Base-by-base conservation (phyloP, 2,329 filamentous ascomycete genomes). In the Ophiostoma perfectum region DNA sequence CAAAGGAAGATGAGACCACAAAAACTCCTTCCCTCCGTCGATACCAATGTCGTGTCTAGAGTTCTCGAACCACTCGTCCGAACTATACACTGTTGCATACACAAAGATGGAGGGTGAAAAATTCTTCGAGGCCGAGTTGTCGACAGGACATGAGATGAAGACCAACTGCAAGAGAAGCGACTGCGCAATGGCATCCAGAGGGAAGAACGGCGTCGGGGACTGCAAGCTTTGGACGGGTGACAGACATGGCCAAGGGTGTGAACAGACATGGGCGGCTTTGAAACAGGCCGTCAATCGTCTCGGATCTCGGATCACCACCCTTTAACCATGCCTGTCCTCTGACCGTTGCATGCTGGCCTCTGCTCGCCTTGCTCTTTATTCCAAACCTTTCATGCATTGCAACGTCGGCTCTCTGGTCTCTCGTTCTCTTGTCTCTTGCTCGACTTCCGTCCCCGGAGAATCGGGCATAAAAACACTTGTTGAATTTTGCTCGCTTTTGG, bases 401-500 rank as follows among this genome's bases (percentile, higher is more conserved):
- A 38, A 49, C 42, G 39, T 12, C 58, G 49, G 68, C 66, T 63
- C 52, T 65, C 66, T 39, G 44, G 36, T 18, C 55, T 66, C 14
- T 64, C 67, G 64, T 68, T 55, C 63, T 66, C 38, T 58, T 65
- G 55, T 52, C 63, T 39, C 63, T 62, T 62, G 16, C 7, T 38
- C 39, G 65, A 49, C 67, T 79, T 72, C 75, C 76, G 80, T 82
- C 86, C 87, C 45, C 77, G 90, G 89, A 42, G 18, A 9, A 92
- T 16, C 68, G 66, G 55, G 64, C 66, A 70, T 14, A 92, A 93
- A 92, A 64, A 67, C 91, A 97, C 92, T 97, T 92, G 92, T 96
- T 97, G 93, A 97, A 93, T 90, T 86, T 68, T 67, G 52, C 63
- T 70, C 62, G 70, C 64, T 69, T 68, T 66, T 55, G 18, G 65